phyloP scores from a whole-genome alignment of 208 protist genomes.

The Wallacemonas sp. region DNA sequence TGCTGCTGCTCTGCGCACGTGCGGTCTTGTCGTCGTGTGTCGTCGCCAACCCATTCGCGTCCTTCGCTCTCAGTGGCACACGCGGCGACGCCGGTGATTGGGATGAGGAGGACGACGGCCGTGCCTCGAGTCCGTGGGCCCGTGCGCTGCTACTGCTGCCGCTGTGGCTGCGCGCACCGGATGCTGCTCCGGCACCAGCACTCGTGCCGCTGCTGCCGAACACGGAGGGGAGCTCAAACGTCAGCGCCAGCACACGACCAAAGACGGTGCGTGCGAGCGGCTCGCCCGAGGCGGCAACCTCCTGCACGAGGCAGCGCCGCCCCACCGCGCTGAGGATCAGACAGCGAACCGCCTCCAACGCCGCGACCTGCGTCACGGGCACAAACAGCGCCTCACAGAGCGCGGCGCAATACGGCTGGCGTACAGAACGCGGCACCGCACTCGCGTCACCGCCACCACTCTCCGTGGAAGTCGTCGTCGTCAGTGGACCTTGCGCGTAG shows the following conservation, averaged over 20 bases:
- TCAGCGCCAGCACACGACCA: constrained; percentile 60
- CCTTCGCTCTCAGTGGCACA: neutral
- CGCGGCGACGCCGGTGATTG: neutral
- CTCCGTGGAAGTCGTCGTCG: constrained; percentile 1
- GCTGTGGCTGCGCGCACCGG: neutral
- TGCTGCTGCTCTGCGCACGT: no score
- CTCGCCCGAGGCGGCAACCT: constrained; percentile 50
- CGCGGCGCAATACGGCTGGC: constrained; percentile 28
- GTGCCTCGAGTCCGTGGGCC: no score
- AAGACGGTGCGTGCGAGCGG: constrained; percentile 64
- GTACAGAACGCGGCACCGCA: constrained; percentile 11
- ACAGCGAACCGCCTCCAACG: constrained; percentile 31
- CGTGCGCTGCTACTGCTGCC: neutral
- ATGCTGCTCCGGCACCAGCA: neutral
- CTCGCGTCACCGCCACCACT: no score
- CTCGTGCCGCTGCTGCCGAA: neutral
- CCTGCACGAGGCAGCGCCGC: constrained; percentile 52
- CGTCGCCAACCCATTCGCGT: neutral
- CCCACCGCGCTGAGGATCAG: constrained; percentile 49
- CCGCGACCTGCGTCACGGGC: constrained; percentile 23
- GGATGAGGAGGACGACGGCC: no score
- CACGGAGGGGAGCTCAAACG: constrained; percentile 34
- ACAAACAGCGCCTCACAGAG: constrained; percentile 45
- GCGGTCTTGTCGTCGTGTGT: neutral
- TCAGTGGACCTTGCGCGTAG: constrained; percentile 16